Percentiles rank a stretch among this genome's conserved stretches.
Conservation (phyloP, 2,329 filamentous ascomycete genomes). For the Ambrosiella beaveri region DNA sequence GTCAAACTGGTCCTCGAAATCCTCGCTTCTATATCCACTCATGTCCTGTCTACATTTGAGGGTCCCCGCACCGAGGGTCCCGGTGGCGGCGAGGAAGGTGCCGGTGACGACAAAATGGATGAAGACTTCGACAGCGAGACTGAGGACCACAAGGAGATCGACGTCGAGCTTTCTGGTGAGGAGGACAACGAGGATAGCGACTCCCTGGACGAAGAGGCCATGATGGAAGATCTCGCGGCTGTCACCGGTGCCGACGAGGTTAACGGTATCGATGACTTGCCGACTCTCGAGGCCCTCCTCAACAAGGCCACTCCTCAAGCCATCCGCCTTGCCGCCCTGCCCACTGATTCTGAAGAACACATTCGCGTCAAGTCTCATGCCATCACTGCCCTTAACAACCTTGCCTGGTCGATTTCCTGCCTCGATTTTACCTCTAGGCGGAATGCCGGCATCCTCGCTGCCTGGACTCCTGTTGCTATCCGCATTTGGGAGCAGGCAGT, state of each 20-base stretch:
- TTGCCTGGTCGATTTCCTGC: slow-evolving; percentile 47
- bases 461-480: slow-evolving; percentile 37
- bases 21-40: slow-evolving; percentile 46
- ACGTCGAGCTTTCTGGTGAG: slow-evolving; percentile 21
- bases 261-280: slow-evolving; percentile 30
- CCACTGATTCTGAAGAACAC: slow-evolving; percentile 24
- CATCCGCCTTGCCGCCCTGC: slow-evolving; percentile 28
- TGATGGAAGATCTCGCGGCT: slow-evolving; percentile 48
- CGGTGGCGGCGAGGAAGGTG: slow-evolving; percentile 17
- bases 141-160: slow-evolving; percentile 22
- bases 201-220: slow-evolving; percentile 39
- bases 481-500: slow-evolving; percentile 42
- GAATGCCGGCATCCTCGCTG: slow-evolving; percentile 32
- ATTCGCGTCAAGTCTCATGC: slow-evolving; percentile 34
- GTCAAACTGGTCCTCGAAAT: slow-evolving; percentile 42
- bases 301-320: slow-evolving; percentile 30
- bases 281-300: slow-evolving; percentile 33
- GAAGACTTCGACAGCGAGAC: slow-evolving; percentile 20
- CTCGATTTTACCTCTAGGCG: slow-evolving; percentile 39
- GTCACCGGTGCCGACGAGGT: slow-evolving; percentile 32
- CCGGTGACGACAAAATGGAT: slow-evolving; percentile 19
- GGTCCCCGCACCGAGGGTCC: slow-evolving; percentile 1
- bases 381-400: slow-evolving; percentile 46
- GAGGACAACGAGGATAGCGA: slow-evolving; percentile 26
- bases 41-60: slow-evolving; percentile 32